Evolutionary conservation across 179 eudicot genomes (phyloP).

Genomic region (Heliamphora pulchella): DNA sequence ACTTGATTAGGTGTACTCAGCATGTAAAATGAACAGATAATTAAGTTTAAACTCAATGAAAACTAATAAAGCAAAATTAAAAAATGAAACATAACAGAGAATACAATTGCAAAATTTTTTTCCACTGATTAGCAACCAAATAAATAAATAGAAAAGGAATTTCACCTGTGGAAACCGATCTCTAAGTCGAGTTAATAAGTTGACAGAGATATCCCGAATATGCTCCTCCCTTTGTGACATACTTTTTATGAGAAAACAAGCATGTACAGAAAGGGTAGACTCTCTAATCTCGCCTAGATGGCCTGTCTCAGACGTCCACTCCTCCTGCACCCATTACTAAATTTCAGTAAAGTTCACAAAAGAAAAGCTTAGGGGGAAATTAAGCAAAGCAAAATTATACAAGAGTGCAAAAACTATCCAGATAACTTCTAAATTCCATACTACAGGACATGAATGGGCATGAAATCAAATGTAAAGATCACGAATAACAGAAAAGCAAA

Average conservation of each 20-base stretch:
- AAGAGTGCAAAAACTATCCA: not conserved
- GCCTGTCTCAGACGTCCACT: conserved; percentile 67
- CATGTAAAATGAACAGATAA: conserved; percentile 4
- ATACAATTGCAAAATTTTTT: conserved; percentile 1
- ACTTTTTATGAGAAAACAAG: conserved; percentile 83
- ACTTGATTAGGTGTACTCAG: not conserved
- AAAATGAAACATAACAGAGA: not conserved
- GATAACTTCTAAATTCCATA: not conserved
- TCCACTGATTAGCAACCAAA: conserved; percentile 7
- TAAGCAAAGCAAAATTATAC: conserved; percentile 2
- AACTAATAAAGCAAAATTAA: not conserved
- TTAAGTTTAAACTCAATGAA: not conserved
- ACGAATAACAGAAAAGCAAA: not conserved
- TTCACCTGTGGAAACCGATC: conserved; percentile 95
- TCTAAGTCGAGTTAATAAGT: conserved; percentile 68
- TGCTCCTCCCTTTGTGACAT: conserved; percentile 93
- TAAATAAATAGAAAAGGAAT: not conserved
- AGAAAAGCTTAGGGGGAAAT: not conserved
- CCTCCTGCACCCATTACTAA: conserved; percentile 45
- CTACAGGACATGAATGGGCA: not conserved
- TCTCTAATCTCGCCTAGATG: conserved; percentile 69
- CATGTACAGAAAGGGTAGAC: conserved; percentile 72
- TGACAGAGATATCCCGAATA: conserved; percentile 72
- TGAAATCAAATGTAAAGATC: not conserved
- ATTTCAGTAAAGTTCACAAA: conserved; percentile 1